Evolutionary conservation across 1,284 basidiomycete genomes (phyloP), one percentile per base, ranked within the genome.

Genomic region (Fomitopsis betulina): DNA sequence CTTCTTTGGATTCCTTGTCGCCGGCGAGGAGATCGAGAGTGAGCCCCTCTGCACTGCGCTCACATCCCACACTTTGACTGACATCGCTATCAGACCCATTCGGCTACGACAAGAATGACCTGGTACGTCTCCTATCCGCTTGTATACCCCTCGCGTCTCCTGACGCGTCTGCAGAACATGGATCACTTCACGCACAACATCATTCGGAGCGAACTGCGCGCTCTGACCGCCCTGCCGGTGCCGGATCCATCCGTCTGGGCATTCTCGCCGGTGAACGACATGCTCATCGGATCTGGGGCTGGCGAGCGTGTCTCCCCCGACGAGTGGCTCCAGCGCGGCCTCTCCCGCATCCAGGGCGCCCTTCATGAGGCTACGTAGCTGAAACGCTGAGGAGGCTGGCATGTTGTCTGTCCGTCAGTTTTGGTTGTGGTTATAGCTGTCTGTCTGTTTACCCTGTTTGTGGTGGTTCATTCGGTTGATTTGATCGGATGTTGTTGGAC

Each of bases 21-120:
- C 84, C 33, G 85, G 85, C 42, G 85, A 87, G 70, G 85, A 87
- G 71, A 87, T 88, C 54, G 85, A 87, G 70, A 86, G 85, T 87
- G 61, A 63, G 82, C 73, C 23, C 19, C 58, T 21, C 30, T 30
- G 21, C 55, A 21, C 13, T 37, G 35, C 37, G 5, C 27, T 3
- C 35, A 37, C 35, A 37, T 1, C 21, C 35, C 53, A 33, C n/a
- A n/a, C 62, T 55, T 51, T 61, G 56, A 38, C 49, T 45, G 33
- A 51, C 54, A 51, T 38, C 32, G 9, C 33, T 21, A 53, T 42
- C 63, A 84, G 82, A 84, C 73, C 82, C 83, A 35, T 84, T 84
- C 62, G 82, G 81, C 40, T 87, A 87, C 65, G 86, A 87, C 70
- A 86, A 84, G 68, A 87, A 88, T 67, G 86, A 87, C 63, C 74